Evolutionary conservation across 2,329 filamentous ascomycete genomes (phyloP).

Genomic region (Coniosporium tulheliwenetii): DNA sequence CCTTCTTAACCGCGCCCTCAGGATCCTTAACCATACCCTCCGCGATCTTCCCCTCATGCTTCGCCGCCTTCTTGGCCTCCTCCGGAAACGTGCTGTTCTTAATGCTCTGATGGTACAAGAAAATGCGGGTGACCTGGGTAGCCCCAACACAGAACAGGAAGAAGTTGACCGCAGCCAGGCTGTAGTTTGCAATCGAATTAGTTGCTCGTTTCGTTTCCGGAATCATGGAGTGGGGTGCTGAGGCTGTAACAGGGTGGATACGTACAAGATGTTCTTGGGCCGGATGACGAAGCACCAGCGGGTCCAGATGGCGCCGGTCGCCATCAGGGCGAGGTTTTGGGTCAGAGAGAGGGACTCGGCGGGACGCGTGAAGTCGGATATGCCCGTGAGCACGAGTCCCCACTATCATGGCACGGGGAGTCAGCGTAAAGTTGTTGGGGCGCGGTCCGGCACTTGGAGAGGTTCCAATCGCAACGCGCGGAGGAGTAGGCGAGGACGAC

Average conservation of each 20-base stretch:
- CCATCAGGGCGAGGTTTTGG: conserved; percentile 79
- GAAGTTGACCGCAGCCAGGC: conserved; percentile 92
- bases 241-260: conserved; percentile 7
- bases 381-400: conserved; percentile 80
- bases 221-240: background rate
- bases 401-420: conserved; percentile 38
- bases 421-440: too few species aligned
- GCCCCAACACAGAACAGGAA: conserved; percentile 83
- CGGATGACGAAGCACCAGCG: conserved; percentile 97
- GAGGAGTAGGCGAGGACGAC: background rate
- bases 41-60: conserved; percentile 18
- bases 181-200: too few species aligned
- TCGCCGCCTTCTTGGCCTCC: conserved; percentile 25
- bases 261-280: conserved; percentile 78
- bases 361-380: conserved; percentile 81
- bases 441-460: background rate
- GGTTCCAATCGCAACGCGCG: background rate
- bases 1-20: conserved; percentile 19
- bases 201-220: too few species aligned
- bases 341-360: conserved; percentile 85
- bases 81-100: conserved; percentile 31
- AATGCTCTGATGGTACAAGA: conserved; percentile 45
- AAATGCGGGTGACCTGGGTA: conserved; percentile 67
- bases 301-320: conserved; percentile 93
- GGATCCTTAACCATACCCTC: conserved; percentile 15